Base-by-base conservation (phyloP, 2,329 filamentous ascomycete genomes). In the Beauveria sp. region DNA sequence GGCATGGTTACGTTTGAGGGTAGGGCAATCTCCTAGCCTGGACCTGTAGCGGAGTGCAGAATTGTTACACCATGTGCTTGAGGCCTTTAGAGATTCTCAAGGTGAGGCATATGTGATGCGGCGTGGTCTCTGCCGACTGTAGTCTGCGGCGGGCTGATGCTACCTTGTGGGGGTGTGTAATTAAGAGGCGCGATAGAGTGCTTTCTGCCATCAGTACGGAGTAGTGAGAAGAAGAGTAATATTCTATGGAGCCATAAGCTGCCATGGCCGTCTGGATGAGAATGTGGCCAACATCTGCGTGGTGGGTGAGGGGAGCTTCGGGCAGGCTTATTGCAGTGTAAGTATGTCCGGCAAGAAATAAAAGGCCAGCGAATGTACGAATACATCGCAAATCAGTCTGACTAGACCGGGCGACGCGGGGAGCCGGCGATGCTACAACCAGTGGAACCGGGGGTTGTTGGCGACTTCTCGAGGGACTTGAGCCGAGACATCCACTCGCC, bases 401-500 rank as follows among this genome's bases (percentile, higher is more conserved):
- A n/a, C 38, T 6, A 55, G 52, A 28, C 38, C 14, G 42, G 52
- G 20, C 38, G 12, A 28, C 7, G 26, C 16, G 12, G 30, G 30
- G 50, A 28, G 34, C 57, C 20, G 24, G 47, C 14, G 57, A 59
- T 59, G 57, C 47, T 59, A 59, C 47, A n/a, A 45, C 46, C 34
- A 26, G 47, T 59, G 57, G 57, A 59, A 59, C 57, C 47, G 43
- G 34, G 42, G 56, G 1, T 42, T 55, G 43, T 45, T 55, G 14
- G 51, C 51, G 40, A n/a, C 47, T 16, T 43, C 7, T 38, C 38
- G 30, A 52, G 38, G 38, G 57, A 49, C 46, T 61, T 42, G 30
- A 26, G 53, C 60, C 47, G 49, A 62, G 42, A 62, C 61, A 62
- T 62, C 61, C 61, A 59, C 61, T 62, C 56, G 61, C 26, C 61